Conservation (phyloP, 2,329 filamentous ascomycete genomes). For the Bipolaris bicolor region DNA sequence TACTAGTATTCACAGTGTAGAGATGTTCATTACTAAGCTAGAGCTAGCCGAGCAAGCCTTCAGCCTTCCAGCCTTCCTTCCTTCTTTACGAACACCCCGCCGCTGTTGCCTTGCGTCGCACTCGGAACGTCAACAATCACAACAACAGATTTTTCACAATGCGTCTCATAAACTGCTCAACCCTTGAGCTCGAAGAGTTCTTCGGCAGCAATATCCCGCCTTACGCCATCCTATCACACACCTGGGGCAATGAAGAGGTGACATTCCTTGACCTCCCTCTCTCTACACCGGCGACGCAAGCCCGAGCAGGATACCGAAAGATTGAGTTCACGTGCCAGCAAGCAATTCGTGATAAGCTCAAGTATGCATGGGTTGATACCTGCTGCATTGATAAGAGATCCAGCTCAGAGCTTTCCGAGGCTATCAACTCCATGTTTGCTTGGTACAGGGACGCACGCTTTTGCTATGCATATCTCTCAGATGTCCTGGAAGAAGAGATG, state of each 20-base stretch:
- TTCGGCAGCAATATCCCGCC: not conserved
- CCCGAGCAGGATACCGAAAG: not conserved
- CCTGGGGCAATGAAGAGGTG: slow-evolving; percentile 3
- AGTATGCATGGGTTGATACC: slow-evolving; percentile 12
- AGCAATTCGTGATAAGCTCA: not conserved
- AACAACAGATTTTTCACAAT: not conserved
- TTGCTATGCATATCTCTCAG: slow-evolving; percentile 15
- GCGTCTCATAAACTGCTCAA: slow-evolving; percentile 2
- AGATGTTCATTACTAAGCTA: not conserved
- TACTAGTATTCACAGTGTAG: not conserved
- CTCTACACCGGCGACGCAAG: not conserved
- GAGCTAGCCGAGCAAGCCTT: not conserved
- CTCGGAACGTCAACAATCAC: not conserved
- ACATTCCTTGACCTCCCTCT: not conserved
- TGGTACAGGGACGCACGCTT: slow-evolving; percentile 1
- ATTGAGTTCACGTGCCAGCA: not conserved
- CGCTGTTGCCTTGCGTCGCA: not conserved
- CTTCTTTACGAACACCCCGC: not conserved
- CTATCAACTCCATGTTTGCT: slow-evolving; percentile 7
- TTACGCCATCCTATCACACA: not conserved
- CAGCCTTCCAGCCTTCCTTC: not conserved
- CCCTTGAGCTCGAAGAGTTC: slow-evolving; percentile 1
- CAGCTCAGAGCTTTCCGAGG: slow-evolving; percentile 14
- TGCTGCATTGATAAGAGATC: slow-evolving; percentile 15
- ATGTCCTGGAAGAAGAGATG: not conserved